Base-by-base conservation (phyloP, 2,329 filamentous ascomycete species). In the Colletotrichum echinochloae region DNA sequence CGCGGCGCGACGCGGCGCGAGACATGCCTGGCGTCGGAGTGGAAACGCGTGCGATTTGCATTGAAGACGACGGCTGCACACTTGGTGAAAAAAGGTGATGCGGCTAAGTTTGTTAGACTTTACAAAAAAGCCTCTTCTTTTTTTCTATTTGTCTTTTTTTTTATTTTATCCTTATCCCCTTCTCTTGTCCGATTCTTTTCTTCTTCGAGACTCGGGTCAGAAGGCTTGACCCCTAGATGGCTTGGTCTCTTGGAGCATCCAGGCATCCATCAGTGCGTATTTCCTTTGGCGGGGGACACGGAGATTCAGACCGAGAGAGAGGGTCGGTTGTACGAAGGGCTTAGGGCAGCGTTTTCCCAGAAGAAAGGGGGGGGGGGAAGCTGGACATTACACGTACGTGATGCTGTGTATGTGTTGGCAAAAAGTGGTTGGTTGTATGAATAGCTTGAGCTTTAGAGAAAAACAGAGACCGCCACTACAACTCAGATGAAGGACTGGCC, bases 31-130 rank as follows among this genome's bases (percentile, higher is more conserved):
- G 67, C 64, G 57, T 70, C 56, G 57, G 57, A 48, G 51, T 48
- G 51, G 23, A 55, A 16, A 66, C 44, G 41, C 20, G 20, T 44
- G 66, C 55, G 66, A 56, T 37, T 66, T 67, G 64, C 67, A 70
- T 70, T 52, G n/a, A 67, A 67, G 67, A 67, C 60, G 64, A 67
- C 41, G 56, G 55, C 20, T 14, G 56, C 39, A 18, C 51, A 57
- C 33, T 37, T 60, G 18, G 41, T n/a, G 41, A 48, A 8, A 39
- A 33, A 37, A n/a, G 3, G 7, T 48, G 41, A 26, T 41, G 62
- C 49, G 63, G 28, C 30, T 23, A 28, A 23, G n/a, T 57, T 51
- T 70, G 62, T 44, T 70, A 70, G 67, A 70, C 57, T 59, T 55
- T 70, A 51, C 56, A 70, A 59, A 63, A 70, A 70, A 49, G 44